These are phyloP conservation scores for Lasiosphaeriaceae sp. DNA, from an alignment of 495 filamentous ascomycete genomes.

Conservation along the genomic window DNA sequence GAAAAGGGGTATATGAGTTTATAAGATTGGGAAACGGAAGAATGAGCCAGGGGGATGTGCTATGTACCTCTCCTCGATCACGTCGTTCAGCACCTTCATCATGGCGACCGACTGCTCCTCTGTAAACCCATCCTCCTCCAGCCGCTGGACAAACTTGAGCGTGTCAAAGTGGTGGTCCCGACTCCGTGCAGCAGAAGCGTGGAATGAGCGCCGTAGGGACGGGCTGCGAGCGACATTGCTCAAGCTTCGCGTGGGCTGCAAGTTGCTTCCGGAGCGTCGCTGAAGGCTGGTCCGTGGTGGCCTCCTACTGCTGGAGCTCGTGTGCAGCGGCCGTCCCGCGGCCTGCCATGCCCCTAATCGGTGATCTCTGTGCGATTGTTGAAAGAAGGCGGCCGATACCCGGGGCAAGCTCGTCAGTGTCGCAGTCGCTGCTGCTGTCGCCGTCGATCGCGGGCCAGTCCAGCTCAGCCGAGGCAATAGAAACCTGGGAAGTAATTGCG, in stretches of 20 bases:
- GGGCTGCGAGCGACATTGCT: slow-evolving; percentile 21
- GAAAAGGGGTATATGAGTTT: not conserved
- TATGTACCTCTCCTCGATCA: slow-evolving; percentile 83
- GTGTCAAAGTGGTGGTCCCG: slow-evolving; percentile 98
- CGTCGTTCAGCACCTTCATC: slow-evolving; percentile 96
- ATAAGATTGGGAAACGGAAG: not conserved
- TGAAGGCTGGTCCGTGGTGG: not conserved
- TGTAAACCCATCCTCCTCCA: slow-evolving; percentile 88
- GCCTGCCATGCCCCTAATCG: slow-evolving; percentile 4
- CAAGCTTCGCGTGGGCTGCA: not conserved
- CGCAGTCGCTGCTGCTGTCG: not conserved
- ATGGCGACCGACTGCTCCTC: slow-evolving; percentile 92
- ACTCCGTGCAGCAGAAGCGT: slow-evolving; percentile 54
- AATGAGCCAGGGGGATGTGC: not conserved
- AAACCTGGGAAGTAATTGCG: slow-evolving; percentile 44
- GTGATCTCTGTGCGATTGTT: slow-evolving; percentile 8
- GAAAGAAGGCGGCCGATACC: slow-evolving; percentile 10
- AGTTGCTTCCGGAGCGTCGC: not conserved
- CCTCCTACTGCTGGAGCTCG: not conserved
- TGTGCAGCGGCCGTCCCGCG: slow-evolving; percentile 11
- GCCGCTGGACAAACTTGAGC: slow-evolving; percentile 88
- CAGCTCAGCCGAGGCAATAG: slow-evolving; percentile 54
- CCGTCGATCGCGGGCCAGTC: slow-evolving; percentile 25
- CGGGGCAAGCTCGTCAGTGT: slow-evolving; percentile 3
- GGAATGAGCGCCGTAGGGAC: slow-evolving; percentile 55